phyloP scores from a whole-genome alignment of 2,329 filamentous ascomycete genomes.

The Fusarium agapanthi region DNA sequence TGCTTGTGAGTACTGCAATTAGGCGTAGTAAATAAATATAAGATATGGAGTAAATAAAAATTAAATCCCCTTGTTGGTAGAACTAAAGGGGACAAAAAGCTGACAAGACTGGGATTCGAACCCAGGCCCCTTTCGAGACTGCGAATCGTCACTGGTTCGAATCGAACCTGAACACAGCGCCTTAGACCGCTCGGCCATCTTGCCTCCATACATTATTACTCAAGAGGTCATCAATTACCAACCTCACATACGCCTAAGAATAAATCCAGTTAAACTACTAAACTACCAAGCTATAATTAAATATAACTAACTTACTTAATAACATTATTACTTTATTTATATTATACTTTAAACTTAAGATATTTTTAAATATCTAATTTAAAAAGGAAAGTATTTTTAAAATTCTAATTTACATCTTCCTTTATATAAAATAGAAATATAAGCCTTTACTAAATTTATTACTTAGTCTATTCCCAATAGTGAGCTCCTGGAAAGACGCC shows the following conservation, averaged over 20 bases:
- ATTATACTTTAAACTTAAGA: too few species aligned
- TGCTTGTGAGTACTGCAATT: background rate
- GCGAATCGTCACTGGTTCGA: conserved; percentile 28
- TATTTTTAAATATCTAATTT: too few species aligned
- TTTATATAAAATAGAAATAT: background rate
- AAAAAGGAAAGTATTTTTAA: background rate
- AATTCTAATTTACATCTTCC: background rate
- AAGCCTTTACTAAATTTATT: background rate
- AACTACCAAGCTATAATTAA: background rate
- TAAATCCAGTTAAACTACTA: background rate
- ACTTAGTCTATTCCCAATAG: background rate
- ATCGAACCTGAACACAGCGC: conserved; percentile 38
- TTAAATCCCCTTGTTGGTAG: background rate
- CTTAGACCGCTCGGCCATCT: conserved; percentile 36
- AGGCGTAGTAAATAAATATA: background rate
- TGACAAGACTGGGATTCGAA: conserved; percentile 37
- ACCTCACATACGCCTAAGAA: background rate
- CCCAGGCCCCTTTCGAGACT: conserved; percentile 38
- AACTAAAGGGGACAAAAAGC: background rate
- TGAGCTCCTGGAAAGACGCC: background rate
- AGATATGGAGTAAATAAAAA: background rate
- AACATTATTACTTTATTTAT: background rate
- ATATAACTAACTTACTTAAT: too few species aligned
- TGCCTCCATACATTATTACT: background rate
- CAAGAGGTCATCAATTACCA: accelerated